Evolutionary conservation across 192 early-diverging fungal genomes (phyloP).

Genomic region (Backusella morwellensis): DNA sequence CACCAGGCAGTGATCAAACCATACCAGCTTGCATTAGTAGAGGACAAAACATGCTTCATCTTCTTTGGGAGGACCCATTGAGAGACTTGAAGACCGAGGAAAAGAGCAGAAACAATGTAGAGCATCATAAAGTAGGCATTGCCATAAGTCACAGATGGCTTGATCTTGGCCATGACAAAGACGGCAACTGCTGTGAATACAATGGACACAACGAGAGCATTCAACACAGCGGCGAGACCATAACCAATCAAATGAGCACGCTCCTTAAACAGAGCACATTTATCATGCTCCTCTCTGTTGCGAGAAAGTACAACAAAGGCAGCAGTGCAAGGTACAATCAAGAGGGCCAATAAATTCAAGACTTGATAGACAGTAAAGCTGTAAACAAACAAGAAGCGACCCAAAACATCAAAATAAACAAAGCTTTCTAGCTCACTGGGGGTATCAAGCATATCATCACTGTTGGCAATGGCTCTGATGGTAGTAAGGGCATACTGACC

Average conservation of each 20-base stretch:
- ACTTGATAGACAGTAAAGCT: constrained; percentile 15
- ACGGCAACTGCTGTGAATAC: neutral
- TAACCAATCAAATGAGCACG: neutral
- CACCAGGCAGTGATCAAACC: constrained; percentile 44
- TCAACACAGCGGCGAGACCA: neutral
- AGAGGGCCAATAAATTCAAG: constrained; percentile 10
- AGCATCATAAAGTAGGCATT: constrained; percentile 1
- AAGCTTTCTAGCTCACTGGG: constrained; percentile 25
- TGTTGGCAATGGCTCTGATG: constrained; percentile 49
- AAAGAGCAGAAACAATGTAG: constrained; percentile 13
- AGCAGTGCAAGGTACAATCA: constrained; percentile 12
- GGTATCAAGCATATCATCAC: constrained; percentile 29
- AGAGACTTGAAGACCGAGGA: constrained; percentile 9
- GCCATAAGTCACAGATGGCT: constrained; percentile 22
- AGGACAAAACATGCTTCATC: neutral
- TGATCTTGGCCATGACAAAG: neutral
- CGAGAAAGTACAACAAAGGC: neutral
- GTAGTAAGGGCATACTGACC: constrained; percentile 48
- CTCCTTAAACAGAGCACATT: neutral
- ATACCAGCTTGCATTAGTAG: neutral
- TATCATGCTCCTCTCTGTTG: neutral
- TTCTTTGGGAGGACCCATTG: constrained; percentile 2
- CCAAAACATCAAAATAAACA: constrained; percentile 48
- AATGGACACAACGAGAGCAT: neutral
- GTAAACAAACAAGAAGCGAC: constrained; percentile 34